Conservation (phyloP, 805 yeast genomes). For the Yarrowia sp. region DNA sequence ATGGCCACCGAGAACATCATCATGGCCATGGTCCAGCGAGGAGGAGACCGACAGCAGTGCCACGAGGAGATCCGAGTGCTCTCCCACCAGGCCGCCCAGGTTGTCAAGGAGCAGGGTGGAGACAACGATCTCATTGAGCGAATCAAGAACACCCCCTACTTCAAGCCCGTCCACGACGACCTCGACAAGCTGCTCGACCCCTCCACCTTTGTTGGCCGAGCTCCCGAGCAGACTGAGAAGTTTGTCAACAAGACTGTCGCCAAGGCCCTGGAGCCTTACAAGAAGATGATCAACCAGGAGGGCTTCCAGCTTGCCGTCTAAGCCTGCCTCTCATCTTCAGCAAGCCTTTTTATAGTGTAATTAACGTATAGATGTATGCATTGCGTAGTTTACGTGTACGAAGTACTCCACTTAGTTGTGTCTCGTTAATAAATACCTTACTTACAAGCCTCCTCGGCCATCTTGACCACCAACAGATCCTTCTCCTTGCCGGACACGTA, state of each 20-base stretch:
- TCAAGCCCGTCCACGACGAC: slow-evolving; percentile 84
- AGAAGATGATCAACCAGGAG: slow-evolving; percentile 57
- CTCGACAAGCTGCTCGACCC: slow-evolving; percentile 84
- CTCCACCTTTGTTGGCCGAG: slow-evolving; percentile 94
- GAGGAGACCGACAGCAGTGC: slow-evolving; percentile 97
- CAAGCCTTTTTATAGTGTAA: slow-evolving; percentile 1
- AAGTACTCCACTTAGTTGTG: no score
- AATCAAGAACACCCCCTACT: slow-evolving; percentile 70
- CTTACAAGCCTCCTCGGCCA: slow-evolving; percentile 4
- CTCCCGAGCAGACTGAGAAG: slow-evolving; percentile 96
- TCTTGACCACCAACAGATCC: slow-evolving; percentile 9
- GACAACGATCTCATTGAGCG: slow-evolving; percentile 95
- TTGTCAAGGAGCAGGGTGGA: slow-evolving; percentile 97
- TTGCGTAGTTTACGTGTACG: background rate
- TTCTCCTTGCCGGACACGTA: slow-evolving; percentile 1
- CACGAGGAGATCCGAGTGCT: slow-evolving; percentile 96
- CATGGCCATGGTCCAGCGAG: slow-evolving; percentile 99
- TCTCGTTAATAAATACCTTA: background rate
- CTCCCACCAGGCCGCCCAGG: slow-evolving; percentile 95
- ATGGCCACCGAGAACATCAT: slow-evolving; percentile 99
- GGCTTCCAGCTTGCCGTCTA: slow-evolving; percentile 79
- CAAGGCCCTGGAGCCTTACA: slow-evolving; percentile 70
- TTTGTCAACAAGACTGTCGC: slow-evolving; percentile 83
- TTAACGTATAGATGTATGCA: slow-evolving; percentile 7
- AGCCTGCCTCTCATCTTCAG: slow-evolving; percentile 23